These are phyloP conservation scores for Sphenostylis stenocarpa DNA, from an alignment of 306 rosid genomes.

Conservation along the genomic window DNA sequence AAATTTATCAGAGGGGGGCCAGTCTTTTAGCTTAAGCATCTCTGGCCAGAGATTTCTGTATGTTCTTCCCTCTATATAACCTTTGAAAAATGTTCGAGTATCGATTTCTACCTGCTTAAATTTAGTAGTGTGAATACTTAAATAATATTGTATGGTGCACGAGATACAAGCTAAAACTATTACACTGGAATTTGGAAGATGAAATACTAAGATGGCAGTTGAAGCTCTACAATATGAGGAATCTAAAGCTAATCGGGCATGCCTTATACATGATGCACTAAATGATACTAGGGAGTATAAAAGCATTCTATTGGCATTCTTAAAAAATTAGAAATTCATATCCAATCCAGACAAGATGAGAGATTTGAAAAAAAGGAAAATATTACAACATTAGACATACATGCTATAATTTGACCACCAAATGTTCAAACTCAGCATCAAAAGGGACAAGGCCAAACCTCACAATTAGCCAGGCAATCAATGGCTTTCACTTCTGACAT, in stretches of 20 bases:
- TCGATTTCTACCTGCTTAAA: conserved; percentile 70
- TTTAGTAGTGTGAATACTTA: conserved; percentile 23
- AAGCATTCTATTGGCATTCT: conserved; percentile 11
- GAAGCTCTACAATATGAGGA: conserved; percentile 11
- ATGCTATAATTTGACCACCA: conserved; percentile 11
- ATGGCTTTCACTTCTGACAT: conserved; percentile 77
- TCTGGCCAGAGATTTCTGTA: conserved; percentile 79
- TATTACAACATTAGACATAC: not conserved
- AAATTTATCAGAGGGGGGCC: conserved; percentile 92
- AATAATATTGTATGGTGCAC: conserved; percentile 13
- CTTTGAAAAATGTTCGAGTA: conserved; percentile 67
- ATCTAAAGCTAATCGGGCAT: not conserved
- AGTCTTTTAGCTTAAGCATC: conserved; percentile 91
- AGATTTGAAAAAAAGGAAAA: conserved; percentile 11
- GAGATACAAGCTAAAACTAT: conserved; percentile 7
- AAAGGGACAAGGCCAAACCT: conserved; percentile 50
- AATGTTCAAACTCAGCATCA: conserved; percentile 8
- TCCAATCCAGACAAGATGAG: conserved; percentile 1
- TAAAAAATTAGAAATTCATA: conserved; percentile 4
- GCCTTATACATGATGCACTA: not conserved
- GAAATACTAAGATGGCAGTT: conserved; percentile 6
- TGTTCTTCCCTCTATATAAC: conserved; percentile 74
- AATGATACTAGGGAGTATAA: not conserved
- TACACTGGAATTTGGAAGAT: conserved; percentile 14
- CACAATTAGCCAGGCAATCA: conserved; percentile 87